phyloP scores from a whole-genome alignment of 345 rosid genomes.

The Firmiana major region DNA sequence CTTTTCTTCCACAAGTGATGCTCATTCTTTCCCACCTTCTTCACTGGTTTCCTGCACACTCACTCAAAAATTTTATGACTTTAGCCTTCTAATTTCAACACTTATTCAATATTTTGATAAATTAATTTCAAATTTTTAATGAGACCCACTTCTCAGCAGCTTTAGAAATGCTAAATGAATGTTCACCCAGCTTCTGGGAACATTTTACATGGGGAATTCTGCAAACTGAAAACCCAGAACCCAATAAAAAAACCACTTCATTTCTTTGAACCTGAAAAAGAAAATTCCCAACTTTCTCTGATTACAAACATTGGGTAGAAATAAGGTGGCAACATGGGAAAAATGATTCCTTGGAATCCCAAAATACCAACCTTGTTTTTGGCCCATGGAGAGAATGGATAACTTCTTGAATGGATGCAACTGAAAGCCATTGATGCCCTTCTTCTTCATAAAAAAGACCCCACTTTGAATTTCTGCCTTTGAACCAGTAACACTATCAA shows the following conservation, averaged over 20 bases:
- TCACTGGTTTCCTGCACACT: slow-evolving; percentile 36
- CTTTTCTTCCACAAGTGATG: slow-evolving; percentile 79
- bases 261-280: slow-evolving; percentile 17
- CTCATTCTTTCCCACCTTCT: slow-evolving; percentile 47
- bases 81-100: neutral
- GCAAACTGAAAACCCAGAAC: slow-evolving; percentile 22
- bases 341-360: neutral
- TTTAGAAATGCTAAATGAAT: slow-evolving; percentile 16
- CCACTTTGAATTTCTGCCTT: neutral
- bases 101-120: slow-evolving; percentile 4
- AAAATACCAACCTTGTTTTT: neutral
- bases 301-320: neutral
- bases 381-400: neutral
- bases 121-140: slow-evolving; percentile 3
- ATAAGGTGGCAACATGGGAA: neutral
- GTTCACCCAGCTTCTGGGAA: slow-evolving; percentile 24
- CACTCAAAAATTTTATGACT: neutral
- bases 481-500: neutral
- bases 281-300: neutral
- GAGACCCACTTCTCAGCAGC: slow-evolving; percentile 38
- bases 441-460: neutral
- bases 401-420: neutral
- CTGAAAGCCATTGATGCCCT: neutral
- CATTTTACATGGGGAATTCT: slow-evolving; percentile 26
- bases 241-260: slow-evolving; percentile 10